Conservation (phyloP, 2,329 filamentous ascomycete genomes). For the Ceratocystis diversiconidia region DNA sequence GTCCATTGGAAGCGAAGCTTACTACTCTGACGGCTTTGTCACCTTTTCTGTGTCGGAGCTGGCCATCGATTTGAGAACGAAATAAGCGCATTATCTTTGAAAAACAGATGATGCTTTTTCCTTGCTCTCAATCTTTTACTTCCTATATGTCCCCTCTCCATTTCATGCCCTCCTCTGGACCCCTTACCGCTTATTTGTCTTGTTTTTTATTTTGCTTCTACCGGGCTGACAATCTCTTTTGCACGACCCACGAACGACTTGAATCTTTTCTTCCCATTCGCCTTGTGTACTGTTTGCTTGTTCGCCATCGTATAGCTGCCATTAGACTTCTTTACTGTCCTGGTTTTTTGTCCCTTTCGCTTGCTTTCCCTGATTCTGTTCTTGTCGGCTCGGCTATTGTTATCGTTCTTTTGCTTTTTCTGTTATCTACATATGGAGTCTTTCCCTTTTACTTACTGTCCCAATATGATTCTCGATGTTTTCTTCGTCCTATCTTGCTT, state of each 20-base stretch:
- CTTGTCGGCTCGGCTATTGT: constrained; percentile 1
- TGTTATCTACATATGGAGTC: constrained; percentile 5
- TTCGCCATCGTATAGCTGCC: not conserved
- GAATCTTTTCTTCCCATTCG: not conserved
- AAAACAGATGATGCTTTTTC: not conserved
- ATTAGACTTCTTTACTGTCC: constrained; percentile 5
- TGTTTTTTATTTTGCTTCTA: not conserved
- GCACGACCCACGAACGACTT: constrained; percentile 10
- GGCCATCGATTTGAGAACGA: constrained; percentile 27
- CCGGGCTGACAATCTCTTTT: not conserved
- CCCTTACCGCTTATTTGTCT: not conserved
- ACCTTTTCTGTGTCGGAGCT: constrained; percentile 34
- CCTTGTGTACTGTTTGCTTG: not conserved
- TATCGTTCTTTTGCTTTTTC: not conserved
- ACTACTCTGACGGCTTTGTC: constrained; percentile 30
- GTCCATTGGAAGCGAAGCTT: constrained; percentile 38
- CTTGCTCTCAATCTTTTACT: not conserved
- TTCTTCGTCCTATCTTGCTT: not conserved
- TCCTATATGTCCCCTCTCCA: constrained; percentile 2
- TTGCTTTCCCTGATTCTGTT: not conserved
- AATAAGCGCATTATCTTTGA: not conserved
- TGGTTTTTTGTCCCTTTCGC: constrained; percentile 1
- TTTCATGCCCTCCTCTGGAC: not conserved
- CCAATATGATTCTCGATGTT: constrained; percentile 1
- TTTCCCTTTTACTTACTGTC: not conserved